Evolutionary conservation across 441 rosid species (phyloP).

Genomic region (Populus tomentosa): DNA sequence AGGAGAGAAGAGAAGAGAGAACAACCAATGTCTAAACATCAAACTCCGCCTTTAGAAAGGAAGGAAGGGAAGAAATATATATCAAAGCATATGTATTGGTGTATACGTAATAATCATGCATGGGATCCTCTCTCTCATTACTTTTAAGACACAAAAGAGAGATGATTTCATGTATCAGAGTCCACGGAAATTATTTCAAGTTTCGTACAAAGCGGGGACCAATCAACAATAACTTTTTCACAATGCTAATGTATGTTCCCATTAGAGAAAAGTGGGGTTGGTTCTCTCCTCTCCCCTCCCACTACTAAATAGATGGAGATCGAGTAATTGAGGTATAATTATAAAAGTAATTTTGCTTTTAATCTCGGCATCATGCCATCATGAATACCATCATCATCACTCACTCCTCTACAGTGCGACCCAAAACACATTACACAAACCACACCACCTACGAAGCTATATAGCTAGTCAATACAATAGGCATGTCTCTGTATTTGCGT

Average conservation of each 20-base stretch:
- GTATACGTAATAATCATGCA: conserved; percentile 68
- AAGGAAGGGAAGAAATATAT: background rate
- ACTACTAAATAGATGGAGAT: background rate
- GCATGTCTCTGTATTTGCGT: background rate
- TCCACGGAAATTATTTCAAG: conserved; percentile 11
- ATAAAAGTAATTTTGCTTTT: conserved; percentile 11
- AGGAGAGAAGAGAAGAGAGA: background rate
- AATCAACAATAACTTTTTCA: conserved; percentile 19
- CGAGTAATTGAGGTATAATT: background rate
- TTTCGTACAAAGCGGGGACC: conserved; percentile 29
- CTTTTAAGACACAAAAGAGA: conserved; percentile 12
- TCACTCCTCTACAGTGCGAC: background rate
- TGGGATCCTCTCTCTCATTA: conserved; percentile 36
- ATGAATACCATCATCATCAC: conserved; percentile 46
- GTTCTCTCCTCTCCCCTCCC: conserved; percentile 13
- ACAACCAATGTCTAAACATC: background rate
- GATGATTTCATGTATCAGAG: conserved; percentile 26
- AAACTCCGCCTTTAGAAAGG: background rate
- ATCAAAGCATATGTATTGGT: conserved; percentile 29
- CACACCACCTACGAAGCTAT: background rate
- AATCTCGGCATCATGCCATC: conserved; percentile 51
- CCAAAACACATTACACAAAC: background rate
- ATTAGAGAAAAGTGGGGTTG: conserved; percentile 25
- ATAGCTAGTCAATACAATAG: background rate
- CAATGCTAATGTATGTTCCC: conserved; percentile 7